Percentiles rank a stretch among this genome's conserved stretches.
Evolutionary conservation across 202 grass and related monocot genomes (phyloP).

Genomic region (Eragrostis tef): DNA sequence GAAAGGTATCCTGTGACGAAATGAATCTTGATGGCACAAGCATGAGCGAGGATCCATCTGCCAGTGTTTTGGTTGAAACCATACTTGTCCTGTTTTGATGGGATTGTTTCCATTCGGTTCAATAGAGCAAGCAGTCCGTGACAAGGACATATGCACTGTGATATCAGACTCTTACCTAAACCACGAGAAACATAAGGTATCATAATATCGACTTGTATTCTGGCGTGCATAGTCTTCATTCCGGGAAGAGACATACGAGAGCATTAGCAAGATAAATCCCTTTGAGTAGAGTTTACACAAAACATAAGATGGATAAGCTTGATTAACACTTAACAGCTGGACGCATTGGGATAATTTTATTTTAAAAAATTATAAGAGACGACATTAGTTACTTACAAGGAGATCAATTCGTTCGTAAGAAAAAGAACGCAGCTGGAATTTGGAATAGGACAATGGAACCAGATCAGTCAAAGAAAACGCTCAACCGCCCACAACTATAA

Average conservation of each 20-base stretch:
- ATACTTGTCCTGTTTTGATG: conserved; percentile 5
- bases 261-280: not conserved
- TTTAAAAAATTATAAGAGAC: not conserved
- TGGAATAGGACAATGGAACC: conserved; percentile 23
- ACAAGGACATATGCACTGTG: conserved; percentile 34
- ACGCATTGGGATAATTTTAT: not conserved
- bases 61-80: conserved; percentile 60
- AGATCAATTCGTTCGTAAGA: not conserved
- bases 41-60: not conserved
- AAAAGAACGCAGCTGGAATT: conserved; percentile 14
- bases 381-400: not conserved
- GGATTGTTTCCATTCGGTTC: conserved; percentile 28
- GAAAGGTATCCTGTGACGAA: conserved; percentile 24
- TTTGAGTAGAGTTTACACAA: not conserved
- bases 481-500: conserved; percentile 45
- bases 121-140: conserved; percentile 29
- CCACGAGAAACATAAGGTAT: conserved; percentile 29
- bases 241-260: not conserved
- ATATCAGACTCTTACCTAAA: conserved; percentile 51
- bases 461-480: conserved; percentile 49
- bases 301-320: conserved; percentile 9
- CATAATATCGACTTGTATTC: conserved; percentile 3
- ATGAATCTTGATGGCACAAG: conserved; percentile 26
- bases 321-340: not conserved
- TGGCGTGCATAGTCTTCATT: conserved; percentile 1